These are phyloP conservation scores for Bremia lactucae DNA, from an alignment of 352 stramenopile species.

Conservation along the genomic window DNA sequence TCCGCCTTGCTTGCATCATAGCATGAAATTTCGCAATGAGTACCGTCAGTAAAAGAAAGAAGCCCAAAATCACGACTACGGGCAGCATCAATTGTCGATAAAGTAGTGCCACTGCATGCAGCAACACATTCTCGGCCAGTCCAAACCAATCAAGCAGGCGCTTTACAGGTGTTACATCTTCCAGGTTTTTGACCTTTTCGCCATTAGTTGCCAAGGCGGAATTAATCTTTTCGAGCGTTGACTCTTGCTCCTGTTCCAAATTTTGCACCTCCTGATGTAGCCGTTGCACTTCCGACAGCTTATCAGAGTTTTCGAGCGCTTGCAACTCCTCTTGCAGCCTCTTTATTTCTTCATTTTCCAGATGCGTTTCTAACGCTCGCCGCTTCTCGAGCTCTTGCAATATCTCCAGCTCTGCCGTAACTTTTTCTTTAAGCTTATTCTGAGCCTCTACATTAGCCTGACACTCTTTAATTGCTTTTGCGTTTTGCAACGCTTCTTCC, in stretches of 20 bases:
- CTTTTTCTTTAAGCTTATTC: neutral
- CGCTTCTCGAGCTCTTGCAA: slow-evolving; percentile 7
- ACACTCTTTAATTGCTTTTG: neutral
- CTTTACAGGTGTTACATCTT: slow-evolving; percentile 1
- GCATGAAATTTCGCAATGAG: slow-evolving; percentile 14
- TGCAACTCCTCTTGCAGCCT: slow-evolving; percentile 4
- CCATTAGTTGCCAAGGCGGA: neutral
- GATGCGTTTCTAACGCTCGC: slow-evolving; percentile 1
- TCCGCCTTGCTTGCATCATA: slow-evolving; percentile 11
- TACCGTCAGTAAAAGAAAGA: slow-evolving; percentile 20
- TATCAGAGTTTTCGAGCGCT: neutral
- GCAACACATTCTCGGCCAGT: slow-evolving; percentile 1
- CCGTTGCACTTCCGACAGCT: neutral
- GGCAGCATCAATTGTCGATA: slow-evolving; percentile 22
- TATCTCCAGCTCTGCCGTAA: slow-evolving; percentile 2
- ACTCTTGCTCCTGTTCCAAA: neutral
- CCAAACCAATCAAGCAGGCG: slow-evolving; percentile 10
- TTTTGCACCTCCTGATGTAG: neutral
- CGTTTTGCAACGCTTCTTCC: slow-evolving; percentile 2
- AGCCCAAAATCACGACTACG: slow-evolving; percentile 15
- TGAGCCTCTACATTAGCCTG: slow-evolving; percentile 3
- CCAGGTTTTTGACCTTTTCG: neutral
- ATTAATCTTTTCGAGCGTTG: neutral
- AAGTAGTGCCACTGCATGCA: neutral
- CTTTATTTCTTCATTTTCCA: slow-evolving; percentile 3